Conservation (phyloP, 169 alveolate genomes). For the Amoebophrya sp. region DNA sequence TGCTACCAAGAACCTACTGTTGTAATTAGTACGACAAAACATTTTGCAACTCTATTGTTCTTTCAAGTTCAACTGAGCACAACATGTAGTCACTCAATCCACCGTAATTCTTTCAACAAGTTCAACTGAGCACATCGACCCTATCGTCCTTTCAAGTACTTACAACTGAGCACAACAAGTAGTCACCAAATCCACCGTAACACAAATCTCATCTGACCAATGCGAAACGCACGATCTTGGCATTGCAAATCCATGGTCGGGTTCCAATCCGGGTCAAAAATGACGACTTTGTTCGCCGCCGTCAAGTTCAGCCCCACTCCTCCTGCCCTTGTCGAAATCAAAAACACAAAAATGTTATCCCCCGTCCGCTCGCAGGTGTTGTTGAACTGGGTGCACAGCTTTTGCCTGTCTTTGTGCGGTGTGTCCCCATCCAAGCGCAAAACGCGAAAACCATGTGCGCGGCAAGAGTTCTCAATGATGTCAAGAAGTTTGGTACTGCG, state of each 20-base stretch:
- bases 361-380: too few relatives aligned
- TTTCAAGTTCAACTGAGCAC: neutral
- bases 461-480: neutral
- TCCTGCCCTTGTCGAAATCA: conserved; percentile 79
- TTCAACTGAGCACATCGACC: neutral
- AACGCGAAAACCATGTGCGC: neutral
- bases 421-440: neutral
- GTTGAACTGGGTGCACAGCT: conserved; percentile 34
- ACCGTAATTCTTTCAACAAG: neutral
- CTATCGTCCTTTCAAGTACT: neutral
- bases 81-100: neutral
- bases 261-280: conserved; percentile 78
- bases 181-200: neutral
- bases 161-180: neutral
- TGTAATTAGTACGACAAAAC: neutral
- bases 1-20: neutral
- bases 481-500: neutral
- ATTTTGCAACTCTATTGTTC: neutral
- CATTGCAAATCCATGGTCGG: conserved; percentile 56
- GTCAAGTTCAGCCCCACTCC: conserved; percentile 76
- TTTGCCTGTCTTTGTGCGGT: neutral
- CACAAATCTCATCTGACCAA: conserved; percentile 39
- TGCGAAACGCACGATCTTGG: conserved; percentile 38
- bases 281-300: conserved; percentile 68
- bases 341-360: conserved; percentile 44